A percentile compares a stretch with the other conserved stretches of the same genome.
These are phyloP conservation scores for Candida golubevii DNA, from an alignment of 805 yeast genomes.

Conservation along the genomic window DNA sequence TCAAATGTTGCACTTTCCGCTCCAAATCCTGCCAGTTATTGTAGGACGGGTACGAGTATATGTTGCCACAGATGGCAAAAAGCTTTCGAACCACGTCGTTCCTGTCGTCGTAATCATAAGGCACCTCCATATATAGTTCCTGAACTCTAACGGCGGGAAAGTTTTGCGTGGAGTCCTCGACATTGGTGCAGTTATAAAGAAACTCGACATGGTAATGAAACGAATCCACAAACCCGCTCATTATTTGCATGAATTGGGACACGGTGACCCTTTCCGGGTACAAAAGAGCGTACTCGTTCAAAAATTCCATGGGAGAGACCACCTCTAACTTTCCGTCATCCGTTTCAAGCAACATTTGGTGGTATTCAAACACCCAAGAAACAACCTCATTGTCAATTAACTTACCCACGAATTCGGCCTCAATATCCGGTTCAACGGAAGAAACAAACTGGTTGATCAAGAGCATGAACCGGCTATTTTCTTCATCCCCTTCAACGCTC, in stretches of 20 bases:
- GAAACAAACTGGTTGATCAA: conserved; percentile 32
- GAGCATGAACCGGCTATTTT: conserved; percentile 15
- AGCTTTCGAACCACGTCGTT: conserved; percentile 18
- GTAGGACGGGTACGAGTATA: conserved; percentile 30
- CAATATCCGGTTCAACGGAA: conserved; percentile 20
- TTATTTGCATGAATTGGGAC: background rate
- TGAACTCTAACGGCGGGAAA: conserved; percentile 1
- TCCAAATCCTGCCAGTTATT: conserved; percentile 20
- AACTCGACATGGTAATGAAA: conserved; percentile 7
- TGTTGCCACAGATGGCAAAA: conserved; percentile 33
- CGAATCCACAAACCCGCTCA: background rate
- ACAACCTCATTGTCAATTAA: conserved; percentile 1
- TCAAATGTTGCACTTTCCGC: conserved; percentile 12
- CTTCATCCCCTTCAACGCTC: conserved; percentile 3
- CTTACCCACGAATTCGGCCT: conserved; percentile 15
- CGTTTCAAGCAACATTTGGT: conserved; percentile 3
- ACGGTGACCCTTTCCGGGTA: conserved; percentile 4
- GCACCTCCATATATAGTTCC: conserved; percentile 3
- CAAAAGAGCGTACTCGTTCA: conserved; percentile 5
- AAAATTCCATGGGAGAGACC: conserved; percentile 7
- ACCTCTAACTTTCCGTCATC: conserved; percentile 2
- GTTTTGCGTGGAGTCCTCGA: conserved; percentile 10
- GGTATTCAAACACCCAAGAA: conserved; percentile 8
- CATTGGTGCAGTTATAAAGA: conserved; percentile 21
- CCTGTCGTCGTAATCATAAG: background rate